Evolutionary conservation across 495 filamentous ascomycete genomes (phyloP), one percentile per base, ranked within the genome.

Genomic region (Hypoxylon lienhwacheense): DNA sequence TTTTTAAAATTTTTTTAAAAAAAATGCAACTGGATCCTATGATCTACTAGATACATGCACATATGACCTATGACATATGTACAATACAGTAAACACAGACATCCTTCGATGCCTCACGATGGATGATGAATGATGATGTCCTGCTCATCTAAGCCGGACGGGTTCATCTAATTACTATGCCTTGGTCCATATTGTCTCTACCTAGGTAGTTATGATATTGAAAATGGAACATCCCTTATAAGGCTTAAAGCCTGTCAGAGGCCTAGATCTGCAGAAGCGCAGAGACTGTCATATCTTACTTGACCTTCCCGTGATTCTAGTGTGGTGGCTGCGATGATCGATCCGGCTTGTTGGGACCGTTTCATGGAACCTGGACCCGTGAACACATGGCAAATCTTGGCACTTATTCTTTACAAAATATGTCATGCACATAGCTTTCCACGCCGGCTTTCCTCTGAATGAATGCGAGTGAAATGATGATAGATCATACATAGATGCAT

Each of bases 271-370:
- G 12, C 28, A 31, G 12, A 31, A 31, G 24, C 29, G 31, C 33
- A 45, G 50, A 39, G 41, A 26, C 35, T 61, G 22, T 25, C 22
- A 17, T 24, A 45, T 57, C n/a, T n/a, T n/a, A n/a, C 22, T 29
- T 47, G 51, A 17, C 37, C 31, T 53, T 43, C 46, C 52, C 47
- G 35, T 24, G 44, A 25, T 19, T 20, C 45, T 43, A 17, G 17
- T 19, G 16, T 35, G 36, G 51, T 55, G 52, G 58, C 58, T 55
- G 40, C 44, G 56, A 49, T 53, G 49, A 60, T 61, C 51, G 58
- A 52, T 41, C 58, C 58, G 20, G 31, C 52, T 42, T 21, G 52
- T 32, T 61, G 58, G 58, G 52, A 51, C 58, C 19, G 48, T 24
- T 45, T 37, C 58, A 61, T 36, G 52, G 57, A 52, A 24, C 47